phyloP scores from a whole-genome alignment of 2,329 filamentous ascomycete genomes.

The Botrytis squamosa region DNA sequence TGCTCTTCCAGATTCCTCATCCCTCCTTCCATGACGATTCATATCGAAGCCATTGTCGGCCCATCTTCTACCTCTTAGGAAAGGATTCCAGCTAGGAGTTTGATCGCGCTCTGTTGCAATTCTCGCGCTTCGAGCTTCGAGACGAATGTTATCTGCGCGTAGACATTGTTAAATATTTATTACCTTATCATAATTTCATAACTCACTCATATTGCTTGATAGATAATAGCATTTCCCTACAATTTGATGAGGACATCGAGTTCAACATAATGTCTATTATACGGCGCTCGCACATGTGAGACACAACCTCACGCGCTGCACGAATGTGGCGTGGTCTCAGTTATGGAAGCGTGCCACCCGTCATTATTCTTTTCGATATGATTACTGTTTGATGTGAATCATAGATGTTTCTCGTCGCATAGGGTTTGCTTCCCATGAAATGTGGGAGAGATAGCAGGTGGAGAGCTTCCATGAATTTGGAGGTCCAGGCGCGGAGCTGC shows the following conservation, averaged over 20 bases:
- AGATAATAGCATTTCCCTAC: background rate
- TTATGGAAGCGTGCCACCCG: background rate
- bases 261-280: background rate
- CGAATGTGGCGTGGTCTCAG: background rate
- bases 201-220: background rate
- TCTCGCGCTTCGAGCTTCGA: slow-evolving; percentile 1
- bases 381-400: background rate
- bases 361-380: background rate
- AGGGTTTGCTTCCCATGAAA: too few species aligned
- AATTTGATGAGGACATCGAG: too few species aligned
- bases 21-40: background rate
- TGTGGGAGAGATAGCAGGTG: background rate
- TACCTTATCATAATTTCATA: too few species aligned
- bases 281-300: background rate
- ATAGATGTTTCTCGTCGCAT: background rate
- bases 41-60: background rate
- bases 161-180: background rate
- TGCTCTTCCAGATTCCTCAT: background rate
- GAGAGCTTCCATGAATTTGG: too few species aligned
- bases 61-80: background rate
- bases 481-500: background rate
- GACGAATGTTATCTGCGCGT: background rate
- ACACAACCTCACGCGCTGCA: background rate
- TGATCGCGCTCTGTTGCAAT: background rate
- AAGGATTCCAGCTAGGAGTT: background rate